Base-by-base conservation (phyloP, 73 alveolate genomes). In the Paramecium biaurelia region DNA sequence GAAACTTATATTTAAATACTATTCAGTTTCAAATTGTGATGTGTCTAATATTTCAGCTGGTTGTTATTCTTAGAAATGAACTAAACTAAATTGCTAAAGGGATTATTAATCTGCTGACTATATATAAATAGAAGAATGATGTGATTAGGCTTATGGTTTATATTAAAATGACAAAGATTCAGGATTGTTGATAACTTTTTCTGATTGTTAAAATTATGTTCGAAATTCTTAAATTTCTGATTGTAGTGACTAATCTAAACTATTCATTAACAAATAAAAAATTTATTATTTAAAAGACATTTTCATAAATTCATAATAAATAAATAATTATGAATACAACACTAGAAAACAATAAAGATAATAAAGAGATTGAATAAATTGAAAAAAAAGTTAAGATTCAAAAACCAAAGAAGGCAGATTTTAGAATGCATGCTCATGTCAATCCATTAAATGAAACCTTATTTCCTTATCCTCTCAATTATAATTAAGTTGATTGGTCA, bases 351-450 rank as follows among this genome's bases (percentile, higher is more conserved):
- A 63, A 63, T 9, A 26, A 63, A 12, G 84, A 63, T 11, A 63
- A 63, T 11, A 63, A 63, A 15, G 4, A 30, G 41, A 32, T 26
- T 9, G 43, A 63, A 26, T 3, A 63, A 63, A 26, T 32, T 3
- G 49, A 63, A 14, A 63, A 63, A 10, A 72, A 72, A 37, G 86
- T 72, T 20, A 41, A 30, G 30, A 47, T 94, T 37, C 87, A 93
- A 24, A 97, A 96, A 97, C 99, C 99, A 12, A 97, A 97, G 92
- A 98, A 97, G 95, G 94, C 98, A n/a, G 97, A 98, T 92, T 96
- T 93, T 86, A 94, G 99, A 86, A 98, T 96, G 98, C 98, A 98
- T 92, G 99, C 99, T 8, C 99, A 98, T 79, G 93, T 98, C 42
- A 98, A 98, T 82, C 99, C 99, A 7, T 89, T 98, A 42, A 95